Evolutionary conservation across 305 asterid genomes (phyloP), one percentile per base, ranked within the genome.

Genomic region (Fraxinus nigra): DNA sequence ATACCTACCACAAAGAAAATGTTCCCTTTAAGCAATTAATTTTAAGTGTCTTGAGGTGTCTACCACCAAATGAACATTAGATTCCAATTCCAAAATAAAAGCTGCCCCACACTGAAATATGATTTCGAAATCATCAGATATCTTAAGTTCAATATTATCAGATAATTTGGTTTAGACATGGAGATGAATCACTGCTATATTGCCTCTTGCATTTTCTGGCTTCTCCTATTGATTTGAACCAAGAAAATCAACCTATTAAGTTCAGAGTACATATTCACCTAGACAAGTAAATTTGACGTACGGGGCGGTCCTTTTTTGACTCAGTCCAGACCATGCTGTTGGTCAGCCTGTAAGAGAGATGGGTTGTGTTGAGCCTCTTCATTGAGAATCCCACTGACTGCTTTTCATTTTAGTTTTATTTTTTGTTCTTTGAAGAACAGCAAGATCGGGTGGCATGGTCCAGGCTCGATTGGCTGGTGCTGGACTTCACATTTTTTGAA

Each of bases 1-100:
- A 59, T 87, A 90, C 89, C 93, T 84, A 86, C 88, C 92, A 87
- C 91, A 85, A 87, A 90, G 85, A 80, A 88, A 87, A 77, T 69
- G 82, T 79, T 76, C 40, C 76, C 72, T 40, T 80, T 51, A 82
- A 63, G 51, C 72, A 85, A 75, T 83, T 81, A 80, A 24, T 82
- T 83, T 80, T 79, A 83, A 85, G 72, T 82, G 89, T 80, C 81
- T 85, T 48, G 83, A 83, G 91, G 85, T 91, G 93, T 92, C 98
- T 84, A 94, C 98, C 97, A 91, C 89, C 90, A 89, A 86, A 84
- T 88, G 88, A 82, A 84, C 93, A 92, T 81, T 75, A 90, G 91
- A 90, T 92, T 93, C 91, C 90, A 40, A 82, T 90, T 85, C 82
- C 85, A 79, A 79, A 85, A 86, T 6, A 37, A 54, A 43, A 65